Conservation (phyloP, 2,329 filamentous ascomycete genomes). For the Xylariaceae sp. region DNA sequence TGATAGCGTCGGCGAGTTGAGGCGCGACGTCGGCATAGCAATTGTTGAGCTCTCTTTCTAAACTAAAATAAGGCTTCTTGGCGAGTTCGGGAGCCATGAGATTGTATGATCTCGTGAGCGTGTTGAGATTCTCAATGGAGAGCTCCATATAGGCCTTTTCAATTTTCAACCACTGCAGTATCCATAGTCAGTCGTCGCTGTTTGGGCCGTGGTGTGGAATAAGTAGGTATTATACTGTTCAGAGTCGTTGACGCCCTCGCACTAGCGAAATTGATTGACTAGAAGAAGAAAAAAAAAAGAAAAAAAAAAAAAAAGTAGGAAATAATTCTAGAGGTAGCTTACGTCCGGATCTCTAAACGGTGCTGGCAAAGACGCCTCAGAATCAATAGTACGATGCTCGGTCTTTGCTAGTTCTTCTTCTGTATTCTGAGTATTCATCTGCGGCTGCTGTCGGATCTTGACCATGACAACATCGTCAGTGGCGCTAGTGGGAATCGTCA, state of each 20-base stretch:
- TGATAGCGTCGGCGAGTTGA: conserved; percentile 64
- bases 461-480: conserved; percentile 47
- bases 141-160: conserved; percentile 72
- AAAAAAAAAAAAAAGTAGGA: no score
- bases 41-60: conserved; percentile 72
- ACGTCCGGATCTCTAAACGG: conserved; percentile 68
- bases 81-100: conserved; percentile 88
- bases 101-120: conserved; percentile 80
- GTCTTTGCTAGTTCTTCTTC: conserved; percentile 1
- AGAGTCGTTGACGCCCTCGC: not conserved
- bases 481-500: conserved; percentile 41
- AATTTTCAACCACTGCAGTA: conserved; percentile 56
- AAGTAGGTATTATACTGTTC: no score
- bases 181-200: not conserved
- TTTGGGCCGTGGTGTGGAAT: not conserved
- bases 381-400: conserved; percentile 3
- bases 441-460: conserved; percentile 36
- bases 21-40: conserved; percentile 88
- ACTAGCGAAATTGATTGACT: not conserved
- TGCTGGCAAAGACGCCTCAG: conserved; percentile 36
- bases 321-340: not conserved
- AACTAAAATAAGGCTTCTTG: conserved; percentile 84
- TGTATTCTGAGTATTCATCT: conserved; percentile 3
- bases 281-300: not conserved
- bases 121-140: conserved; percentile 72